Evolutionary conservation across 2,329 filamentous ascomycete genomes (phyloP).

Genomic region (Clarireedia homoeocarpa): DNA sequence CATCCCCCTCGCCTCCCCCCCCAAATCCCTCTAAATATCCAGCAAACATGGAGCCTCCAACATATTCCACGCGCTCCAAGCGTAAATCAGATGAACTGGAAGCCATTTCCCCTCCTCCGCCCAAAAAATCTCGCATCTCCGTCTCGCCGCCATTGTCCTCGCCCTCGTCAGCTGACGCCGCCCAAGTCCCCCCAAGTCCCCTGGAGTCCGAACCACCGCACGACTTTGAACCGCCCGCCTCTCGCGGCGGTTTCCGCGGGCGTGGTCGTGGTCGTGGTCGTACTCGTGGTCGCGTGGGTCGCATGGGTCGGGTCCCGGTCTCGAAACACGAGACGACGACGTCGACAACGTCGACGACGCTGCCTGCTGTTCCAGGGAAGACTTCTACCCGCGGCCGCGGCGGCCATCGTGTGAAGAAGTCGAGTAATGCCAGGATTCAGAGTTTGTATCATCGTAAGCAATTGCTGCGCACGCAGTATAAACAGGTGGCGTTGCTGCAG

Average conservation of each 20-base stretch:
- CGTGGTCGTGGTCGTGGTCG: conserved; percentile 21
- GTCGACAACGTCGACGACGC: background rate
- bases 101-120: background rate
- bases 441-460: conserved; percentile 24
- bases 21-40: background rate
- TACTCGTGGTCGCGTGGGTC: conserved; percentile 16
- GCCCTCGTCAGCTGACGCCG: conserved; percentile 7
- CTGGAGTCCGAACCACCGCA: background rate
- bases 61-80: conserved; percentile 9
- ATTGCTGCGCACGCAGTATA: conserved; percentile 24
- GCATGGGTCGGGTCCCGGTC: background rate
- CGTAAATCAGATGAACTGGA: conserved; percentile 5
- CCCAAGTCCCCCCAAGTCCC: background rate
- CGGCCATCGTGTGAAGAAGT: conserved; percentile 24
- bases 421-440: conserved; percentile 23
- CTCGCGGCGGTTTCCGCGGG: conserved; percentile 17
- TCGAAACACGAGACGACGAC: background rate
- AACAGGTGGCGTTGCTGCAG: conserved; percentile 20
- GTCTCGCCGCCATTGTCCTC: conserved; percentile 7
- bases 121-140: conserved; percentile 5
- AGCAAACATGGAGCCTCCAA: conserved; percentile 2
- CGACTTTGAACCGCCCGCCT: background rate
- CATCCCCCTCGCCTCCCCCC: background rate
- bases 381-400: conserved; percentile 15
- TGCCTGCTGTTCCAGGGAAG: conserved; percentile 5